Percentiles rank a stretch among this genome's conserved stretches.
These are phyloP conservation scores for Ustulina deusta DNA, from an alignment of 2,329 filamentous ascomycete species.

Conservation along the genomic window DNA sequence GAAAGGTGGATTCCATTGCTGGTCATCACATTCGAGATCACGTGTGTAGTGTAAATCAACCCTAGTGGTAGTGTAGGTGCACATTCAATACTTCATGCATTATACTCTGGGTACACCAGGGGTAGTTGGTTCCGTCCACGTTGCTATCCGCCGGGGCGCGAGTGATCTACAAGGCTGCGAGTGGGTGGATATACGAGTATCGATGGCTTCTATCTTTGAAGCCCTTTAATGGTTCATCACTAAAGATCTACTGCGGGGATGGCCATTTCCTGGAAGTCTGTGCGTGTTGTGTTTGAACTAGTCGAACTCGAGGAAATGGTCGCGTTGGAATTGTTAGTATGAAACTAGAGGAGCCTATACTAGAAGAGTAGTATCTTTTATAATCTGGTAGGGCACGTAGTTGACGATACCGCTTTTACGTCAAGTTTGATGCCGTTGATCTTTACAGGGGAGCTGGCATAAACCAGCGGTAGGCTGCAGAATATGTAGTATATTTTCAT, in stretches of 20 bases:
- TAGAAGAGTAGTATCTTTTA: background rate
- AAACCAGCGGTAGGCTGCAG: background rate
- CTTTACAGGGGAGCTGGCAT: no score
- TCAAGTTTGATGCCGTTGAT: background rate
- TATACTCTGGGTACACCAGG: background rate
- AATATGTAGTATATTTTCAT: background rate
- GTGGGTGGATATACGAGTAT: conserved; percentile 18
- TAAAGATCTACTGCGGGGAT: background rate
- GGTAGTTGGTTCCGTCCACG: background rate
- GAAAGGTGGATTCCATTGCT: background rate
- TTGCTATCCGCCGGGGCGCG: background rate
- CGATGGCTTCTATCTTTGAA: background rate
- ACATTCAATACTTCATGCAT: background rate
- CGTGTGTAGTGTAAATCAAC: background rate
- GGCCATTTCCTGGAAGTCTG: conserved; percentile 6
- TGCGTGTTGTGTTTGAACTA: background rate
- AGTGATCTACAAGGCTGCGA: conserved; percentile 16
- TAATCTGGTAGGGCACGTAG: background rate
- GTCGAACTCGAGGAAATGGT: background rate
- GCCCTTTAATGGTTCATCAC: background rate
- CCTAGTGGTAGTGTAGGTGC: background rate
- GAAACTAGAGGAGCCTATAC: background rate
- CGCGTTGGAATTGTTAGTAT: background rate
- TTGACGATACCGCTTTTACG: no score
- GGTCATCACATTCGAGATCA: background rate